Conservation (phyloP, 2,329 filamentous ascomycete genomes). For the Beauveria scarabaeidicola region DNA sequence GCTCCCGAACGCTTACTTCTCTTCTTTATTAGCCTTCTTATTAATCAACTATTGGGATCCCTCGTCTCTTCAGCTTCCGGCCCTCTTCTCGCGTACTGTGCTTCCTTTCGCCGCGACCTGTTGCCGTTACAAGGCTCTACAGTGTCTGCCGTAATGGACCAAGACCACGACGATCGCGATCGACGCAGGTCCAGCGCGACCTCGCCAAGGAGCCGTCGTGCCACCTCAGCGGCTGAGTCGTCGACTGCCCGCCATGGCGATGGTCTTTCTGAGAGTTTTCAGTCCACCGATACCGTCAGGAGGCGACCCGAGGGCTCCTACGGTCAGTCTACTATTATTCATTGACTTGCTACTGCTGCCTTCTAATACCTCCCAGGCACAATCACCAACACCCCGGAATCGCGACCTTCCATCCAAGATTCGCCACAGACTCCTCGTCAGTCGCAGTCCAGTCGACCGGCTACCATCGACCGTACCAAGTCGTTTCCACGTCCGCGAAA, state of each 20-base stretch:
- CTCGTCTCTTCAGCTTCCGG: not conserved
- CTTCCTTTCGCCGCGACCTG: not conserved
- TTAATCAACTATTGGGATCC: not conserved
- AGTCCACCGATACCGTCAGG: conserved; percentile 52
- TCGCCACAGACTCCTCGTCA: conserved; percentile 6
- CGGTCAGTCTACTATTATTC: conserved; percentile 35
- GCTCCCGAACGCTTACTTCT: not conserved
- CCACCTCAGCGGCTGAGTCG: conserved; percentile 30
- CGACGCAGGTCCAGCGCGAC: conserved; percentile 16
- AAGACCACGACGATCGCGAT: not conserved
- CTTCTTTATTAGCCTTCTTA: too few relatives aligned
- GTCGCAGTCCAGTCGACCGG: conserved; percentile 27
- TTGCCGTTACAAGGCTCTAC: not conserved
- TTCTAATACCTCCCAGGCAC: conserved; percentile 22
- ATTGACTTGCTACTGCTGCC: not conserved
- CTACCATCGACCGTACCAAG: conserved; percentile 39
- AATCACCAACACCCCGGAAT: conserved; percentile 14
- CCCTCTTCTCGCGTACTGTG: not conserved
- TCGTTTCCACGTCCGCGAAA: conserved; percentile 52
- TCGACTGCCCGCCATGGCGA: conserved; percentile 32
- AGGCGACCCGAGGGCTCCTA: conserved; percentile 47
- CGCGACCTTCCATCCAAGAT: not conserved
- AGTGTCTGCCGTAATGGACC: conserved; percentile 2
- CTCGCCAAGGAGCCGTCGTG: conserved; percentile 42
- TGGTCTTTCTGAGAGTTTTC: conserved; percentile 43